Conservation (phyloP, 2,329 filamentous ascomycete species). For the Fusarium praegraminearum region DNA sequence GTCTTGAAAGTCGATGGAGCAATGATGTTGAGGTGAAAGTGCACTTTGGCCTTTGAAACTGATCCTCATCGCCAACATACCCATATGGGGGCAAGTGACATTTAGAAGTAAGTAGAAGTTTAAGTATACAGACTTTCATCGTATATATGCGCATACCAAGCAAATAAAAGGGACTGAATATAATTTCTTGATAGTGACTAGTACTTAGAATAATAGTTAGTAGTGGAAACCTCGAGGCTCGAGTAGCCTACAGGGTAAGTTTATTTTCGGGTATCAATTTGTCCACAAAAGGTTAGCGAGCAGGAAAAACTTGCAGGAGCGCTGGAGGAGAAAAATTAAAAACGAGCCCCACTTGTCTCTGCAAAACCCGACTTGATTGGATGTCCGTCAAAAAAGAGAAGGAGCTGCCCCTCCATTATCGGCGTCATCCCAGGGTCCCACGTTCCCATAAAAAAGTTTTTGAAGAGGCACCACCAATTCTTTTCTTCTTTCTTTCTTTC, state of each 20-base stretch:
- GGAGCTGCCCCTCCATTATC: constrained; percentile 32
- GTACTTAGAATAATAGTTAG: no score
- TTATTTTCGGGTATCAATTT: neutral
- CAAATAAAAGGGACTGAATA: no score
- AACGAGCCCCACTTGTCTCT: constrained; percentile 2
- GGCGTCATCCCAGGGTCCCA: constrained; percentile 37
- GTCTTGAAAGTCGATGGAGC: constrained; percentile 77
- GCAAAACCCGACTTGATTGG: neutral
- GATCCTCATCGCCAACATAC: neutral
- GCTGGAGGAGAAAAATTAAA: neutral
- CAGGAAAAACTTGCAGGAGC: constrained; percentile 5
- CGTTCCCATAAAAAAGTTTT: constrained; percentile 58
- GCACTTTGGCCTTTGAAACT: constrained; percentile 58
- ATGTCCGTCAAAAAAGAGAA: constrained; percentile 7
- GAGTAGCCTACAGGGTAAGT: neutral
- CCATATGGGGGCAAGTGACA: neutral
- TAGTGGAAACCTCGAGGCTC: no score
- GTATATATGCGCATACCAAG: neutral
- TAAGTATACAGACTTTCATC: neutral
- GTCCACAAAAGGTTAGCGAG: constrained; percentile 21
- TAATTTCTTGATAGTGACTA: neutral
- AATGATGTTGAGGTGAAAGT: constrained; percentile 82
- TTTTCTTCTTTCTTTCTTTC: constrained; percentile 61
- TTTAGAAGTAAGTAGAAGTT: neutral
- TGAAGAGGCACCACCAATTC: constrained; percentile 47